Evolutionary conservation across 2,329 filamentous ascomycete genomes (phyloP), one percentile per base, ranked within the genome.

Genomic region (Pyrenochaeta sp.): DNA sequence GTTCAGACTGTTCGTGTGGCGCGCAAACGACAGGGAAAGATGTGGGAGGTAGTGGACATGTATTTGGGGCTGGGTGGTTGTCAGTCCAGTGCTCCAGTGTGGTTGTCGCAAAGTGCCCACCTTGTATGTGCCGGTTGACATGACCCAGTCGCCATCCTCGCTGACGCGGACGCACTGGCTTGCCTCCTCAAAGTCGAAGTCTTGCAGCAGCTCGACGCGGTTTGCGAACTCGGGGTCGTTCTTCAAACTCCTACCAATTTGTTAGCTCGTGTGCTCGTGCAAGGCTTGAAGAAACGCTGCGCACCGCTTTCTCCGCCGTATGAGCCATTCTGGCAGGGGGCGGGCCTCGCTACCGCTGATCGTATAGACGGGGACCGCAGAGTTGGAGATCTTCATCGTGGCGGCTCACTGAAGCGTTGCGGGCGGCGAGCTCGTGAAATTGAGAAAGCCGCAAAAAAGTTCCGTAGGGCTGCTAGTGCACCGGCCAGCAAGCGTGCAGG

Each of bases 121-220:
- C 58, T 69, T 70, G 62, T 71, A 71, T 5, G 67, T 70, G 61
- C 67, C 67, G 4, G 67, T 71, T 32, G 65, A 67, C 65, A 71
- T 63, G 55, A 70, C 88, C 93, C 95, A 99, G 75, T 98, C 90
- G 48, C 94, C 94, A 86, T 99, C 95, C 57, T 97, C 93, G 69
- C 92, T 97, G 62, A 95, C 87, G 49, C 92, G 87, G 62, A 99
- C 88, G 75, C 94, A 97, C 67, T 90, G 88, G 74, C 93, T 97
- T 40, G 96, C 94, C 79, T 97, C 93, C 72, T 97, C 93, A 72
- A 99, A 98, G 74, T 96, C 93, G 77, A 99, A 99, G 75, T 99
- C 95, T 73, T 99, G 95, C 37, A 99, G 85, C 56, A 99, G 84
- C 78, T 99, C 95, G 68, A 99, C 90, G 65, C 95, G 90, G 77